Evolutionary conservation across 2,329 filamentous ascomycete species (phyloP).

Genomic region (Aspergillus sergii): DNA sequence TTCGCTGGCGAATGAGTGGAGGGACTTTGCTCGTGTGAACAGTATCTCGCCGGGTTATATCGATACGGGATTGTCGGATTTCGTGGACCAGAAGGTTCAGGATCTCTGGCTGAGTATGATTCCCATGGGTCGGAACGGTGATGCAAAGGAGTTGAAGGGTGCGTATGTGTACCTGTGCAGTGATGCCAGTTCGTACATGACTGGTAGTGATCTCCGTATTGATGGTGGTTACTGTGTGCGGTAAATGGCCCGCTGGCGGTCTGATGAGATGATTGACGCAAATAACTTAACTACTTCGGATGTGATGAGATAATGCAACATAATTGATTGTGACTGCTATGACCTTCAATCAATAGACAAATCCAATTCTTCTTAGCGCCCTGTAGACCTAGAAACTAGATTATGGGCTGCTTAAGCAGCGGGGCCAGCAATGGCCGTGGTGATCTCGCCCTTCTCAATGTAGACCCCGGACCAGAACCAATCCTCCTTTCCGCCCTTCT

Average conservation of each 20-base stretch:
- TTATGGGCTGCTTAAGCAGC: not conserved
- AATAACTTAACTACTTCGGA: not conserved
- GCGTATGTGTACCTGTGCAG: slow-evolving; percentile 53
- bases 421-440: slow-evolving; percentile 33
- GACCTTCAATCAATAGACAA: not conserved
- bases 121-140: slow-evolving; percentile 61
- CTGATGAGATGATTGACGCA: not conserved
- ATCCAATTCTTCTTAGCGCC: not conserved
- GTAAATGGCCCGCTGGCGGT: slow-evolving; percentile 25
- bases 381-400: too few species aligned
- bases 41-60: slow-evolving; percentile 70
- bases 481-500: slow-evolving; percentile 62
- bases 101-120: slow-evolving; percentile 63
- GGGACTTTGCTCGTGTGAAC: slow-evolving; percentile 70
- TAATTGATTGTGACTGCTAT: slow-evolving; percentile 9
- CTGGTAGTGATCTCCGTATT: slow-evolving; percentile 51
- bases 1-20: slow-evolving; percentile 70
- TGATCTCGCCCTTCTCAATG: slow-evolving; percentile 61
- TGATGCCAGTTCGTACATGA: slow-evolving; percentile 54
- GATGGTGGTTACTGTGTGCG: slow-evolving; percentile 54
- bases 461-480: slow-evolving; percentile 74
- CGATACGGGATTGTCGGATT: slow-evolving; percentile 68
- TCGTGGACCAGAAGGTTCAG: slow-evolving; percentile 61
- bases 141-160: slow-evolving; percentile 68
- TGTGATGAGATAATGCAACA: not conserved